Evolutionary conservation across 805 yeast genomes (phyloP).

Genomic region (Saccharomycopsis babjevae): DNA sequence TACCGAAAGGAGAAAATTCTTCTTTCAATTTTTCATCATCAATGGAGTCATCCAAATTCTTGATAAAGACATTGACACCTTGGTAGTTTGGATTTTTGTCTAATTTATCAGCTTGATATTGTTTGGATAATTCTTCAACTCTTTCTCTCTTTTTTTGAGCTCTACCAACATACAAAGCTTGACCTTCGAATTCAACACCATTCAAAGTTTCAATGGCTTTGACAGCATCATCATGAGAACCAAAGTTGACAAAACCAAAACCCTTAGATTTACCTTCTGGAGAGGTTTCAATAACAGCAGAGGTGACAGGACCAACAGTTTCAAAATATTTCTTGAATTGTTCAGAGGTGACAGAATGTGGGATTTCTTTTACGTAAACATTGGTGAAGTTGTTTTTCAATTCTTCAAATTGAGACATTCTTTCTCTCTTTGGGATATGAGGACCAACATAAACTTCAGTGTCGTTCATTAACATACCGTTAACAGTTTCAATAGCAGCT

Average conservation of each 20-base stretch:
- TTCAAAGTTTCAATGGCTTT: slow-evolving; percentile 88
- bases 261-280: slow-evolving; percentile 86
- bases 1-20: slow-evolving; percentile 88
- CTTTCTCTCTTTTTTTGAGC: slow-evolving; percentile 99
- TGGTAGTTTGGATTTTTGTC: slow-evolving; percentile 91
- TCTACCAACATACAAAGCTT: slow-evolving; percentile 88
- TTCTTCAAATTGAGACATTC: slow-evolving; percentile 86
- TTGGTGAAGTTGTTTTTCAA: slow-evolving; percentile 90
- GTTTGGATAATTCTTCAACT: slow-evolving; percentile 87
- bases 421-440: slow-evolving; percentile 86
- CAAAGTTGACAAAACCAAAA: slow-evolving; percentile 92
- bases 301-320: slow-evolving; percentile 71
- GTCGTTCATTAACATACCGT: slow-evolving; percentile 97
- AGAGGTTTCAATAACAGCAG: slow-evolving; percentile 71
- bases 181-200: slow-evolving; percentile 77
- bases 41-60: slow-evolving; percentile 89
- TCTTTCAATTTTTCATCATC: slow-evolving; percentile 87
- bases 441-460: slow-evolving; percentile 93
- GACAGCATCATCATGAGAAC: slow-evolving; percentile 76
- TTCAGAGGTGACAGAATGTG: slow-evolving; percentile 55
- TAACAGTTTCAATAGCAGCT: slow-evolving; percentile 92
- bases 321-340: slow-evolving; percentile 65
- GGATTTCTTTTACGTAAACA: slow-evolving; percentile 88
- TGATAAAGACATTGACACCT: slow-evolving; percentile 94
- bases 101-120: slow-evolving; percentile 82